A percentile compares a stretch with the other conserved stretches of the same genome.
Conservation (phyloP, 177 flowering plant genomes). For the Vitis hybrid region DNA sequence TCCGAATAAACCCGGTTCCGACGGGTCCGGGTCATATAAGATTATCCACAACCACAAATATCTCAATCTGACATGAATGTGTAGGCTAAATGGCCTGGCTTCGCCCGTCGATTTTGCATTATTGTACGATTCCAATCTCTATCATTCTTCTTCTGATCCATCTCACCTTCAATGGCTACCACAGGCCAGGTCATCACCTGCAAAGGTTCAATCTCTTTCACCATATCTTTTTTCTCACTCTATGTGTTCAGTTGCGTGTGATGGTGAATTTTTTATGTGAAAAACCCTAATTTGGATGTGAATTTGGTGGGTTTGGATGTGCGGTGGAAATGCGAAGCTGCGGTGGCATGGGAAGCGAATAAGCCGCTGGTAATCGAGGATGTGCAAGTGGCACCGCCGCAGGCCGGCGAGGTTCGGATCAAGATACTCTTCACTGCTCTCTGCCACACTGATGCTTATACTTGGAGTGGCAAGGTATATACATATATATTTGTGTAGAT, state of each 20-base stretch:
- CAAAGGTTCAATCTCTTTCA: conserved; percentile 61
- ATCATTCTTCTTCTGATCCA: background rate
- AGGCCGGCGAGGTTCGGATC: conserved; percentile 92
- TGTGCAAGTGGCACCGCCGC: conserved; percentile 96
- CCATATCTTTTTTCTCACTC: conserved; percentile 5
- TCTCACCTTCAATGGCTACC: conserved; percentile 52
- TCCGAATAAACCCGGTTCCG: too few species aligned
- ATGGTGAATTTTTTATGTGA: background rate
- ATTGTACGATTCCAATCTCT: too few species aligned
- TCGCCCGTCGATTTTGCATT: too few species aligned
- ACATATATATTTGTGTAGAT: background rate
- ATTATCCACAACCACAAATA: too few species aligned
- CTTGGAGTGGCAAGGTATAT: conserved; percentile 94
- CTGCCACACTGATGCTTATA: conserved; percentile 96
- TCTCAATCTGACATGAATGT: too few species aligned
- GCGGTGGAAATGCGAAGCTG: conserved; percentile 49
- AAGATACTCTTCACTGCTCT: conserved; percentile 89
- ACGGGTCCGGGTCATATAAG: too few species aligned
- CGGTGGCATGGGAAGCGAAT: conserved; percentile 96
- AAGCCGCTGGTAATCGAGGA: conserved; percentile 88
- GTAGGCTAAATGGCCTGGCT: too few species aligned
- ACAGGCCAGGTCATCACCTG: conserved; percentile 92
- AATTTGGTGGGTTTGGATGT: background rate
- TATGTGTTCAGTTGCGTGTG: background rate
- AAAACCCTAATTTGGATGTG: background rate